Percentiles rank a stretch among this genome's conserved stretches.
Conservation (phyloP, 345 rosid genomes). For the Alliaria petiolata region DNA sequence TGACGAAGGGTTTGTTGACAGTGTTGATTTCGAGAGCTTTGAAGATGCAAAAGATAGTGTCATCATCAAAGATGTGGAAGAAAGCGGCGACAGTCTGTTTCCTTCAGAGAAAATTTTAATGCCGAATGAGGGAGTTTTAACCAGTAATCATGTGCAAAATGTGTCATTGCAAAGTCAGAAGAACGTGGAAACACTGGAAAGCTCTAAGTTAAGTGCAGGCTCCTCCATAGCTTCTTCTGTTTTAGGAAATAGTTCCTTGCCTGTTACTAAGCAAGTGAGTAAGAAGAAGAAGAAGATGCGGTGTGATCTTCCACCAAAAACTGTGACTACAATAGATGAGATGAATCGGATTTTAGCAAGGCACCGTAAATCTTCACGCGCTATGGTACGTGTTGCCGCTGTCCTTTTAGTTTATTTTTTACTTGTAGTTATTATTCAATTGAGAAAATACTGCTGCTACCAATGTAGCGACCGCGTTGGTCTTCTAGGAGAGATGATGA, state of each 20-base stretch:
- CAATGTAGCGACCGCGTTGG: slow-evolving; percentile 77
- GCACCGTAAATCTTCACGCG: slow-evolving; percentile 58
- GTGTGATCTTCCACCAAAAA: slow-evolving; percentile 72
- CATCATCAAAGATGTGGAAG: slow-evolving; percentile 32
- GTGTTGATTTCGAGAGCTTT: slow-evolving; percentile 26
- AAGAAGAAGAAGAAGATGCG: slow-evolving; percentile 54
- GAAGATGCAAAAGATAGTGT: slow-evolving; percentile 36
- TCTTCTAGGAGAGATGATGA: slow-evolving; percentile 68
- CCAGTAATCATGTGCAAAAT: slow-evolving; percentile 5
- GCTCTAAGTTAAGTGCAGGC: slow-evolving; percentile 27
- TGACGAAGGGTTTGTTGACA: slow-evolving; percentile 31
- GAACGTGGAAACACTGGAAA: slow-evolving; percentile 15
- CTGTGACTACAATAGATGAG: slow-evolving; percentile 59
- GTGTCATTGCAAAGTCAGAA: not conserved
- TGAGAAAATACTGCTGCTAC: slow-evolving; percentile 1
- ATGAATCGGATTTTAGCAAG: slow-evolving; percentile 54
- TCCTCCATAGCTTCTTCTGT: slow-evolving; percentile 15
- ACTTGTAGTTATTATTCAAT: not conserved
- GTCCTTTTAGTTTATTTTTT: not conserved
- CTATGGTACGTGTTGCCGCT: slow-evolving; percentile 49
- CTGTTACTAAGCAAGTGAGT: slow-evolving; percentile 11
- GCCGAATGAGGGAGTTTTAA: slow-evolving; percentile 14
- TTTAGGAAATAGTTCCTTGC: slow-evolving; percentile 30
- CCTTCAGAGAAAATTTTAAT: slow-evolving; percentile 26
- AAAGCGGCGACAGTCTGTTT: slow-evolving; percentile 14